Conservation (phyloP, 73 alveolate genomes). For the Paramecium biaurelia region DNA sequence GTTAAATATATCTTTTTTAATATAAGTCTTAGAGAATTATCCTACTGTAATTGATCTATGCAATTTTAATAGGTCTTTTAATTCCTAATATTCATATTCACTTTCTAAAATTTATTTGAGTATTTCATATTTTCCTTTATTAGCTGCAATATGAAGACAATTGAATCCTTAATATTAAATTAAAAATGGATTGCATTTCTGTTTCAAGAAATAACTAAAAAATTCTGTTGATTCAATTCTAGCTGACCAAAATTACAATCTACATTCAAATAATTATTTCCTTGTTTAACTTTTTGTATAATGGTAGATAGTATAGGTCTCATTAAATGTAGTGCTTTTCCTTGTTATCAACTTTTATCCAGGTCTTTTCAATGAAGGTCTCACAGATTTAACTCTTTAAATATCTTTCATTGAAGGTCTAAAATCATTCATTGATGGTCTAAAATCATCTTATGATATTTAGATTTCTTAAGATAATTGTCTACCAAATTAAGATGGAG, state of each 20-base stretch:
- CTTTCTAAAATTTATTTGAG: neutral
- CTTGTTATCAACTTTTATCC: neutral
- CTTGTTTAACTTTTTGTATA: neutral
- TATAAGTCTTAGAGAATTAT: neutral
- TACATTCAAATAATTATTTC: neutral
- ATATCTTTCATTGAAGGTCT: neutral
- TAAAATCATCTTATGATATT: neutral
- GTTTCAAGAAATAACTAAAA: neutral
- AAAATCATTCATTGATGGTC: neutral
- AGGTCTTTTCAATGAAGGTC: neutral
- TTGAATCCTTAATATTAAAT: neutral
- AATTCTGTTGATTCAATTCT: neutral
- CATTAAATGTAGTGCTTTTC: neutral
- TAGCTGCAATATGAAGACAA: slow-evolving; percentile 10
- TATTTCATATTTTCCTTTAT: slow-evolving; percentile 8
- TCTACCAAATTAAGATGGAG: slow-evolving; percentile 2
- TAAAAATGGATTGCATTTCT: slow-evolving; percentile 14
- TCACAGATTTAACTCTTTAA: neutral
- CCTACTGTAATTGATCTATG: neutral
- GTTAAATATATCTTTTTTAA: neutral
- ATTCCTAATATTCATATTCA: slow-evolving; percentile 31
- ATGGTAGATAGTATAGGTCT: neutral
- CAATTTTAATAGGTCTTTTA: neutral
- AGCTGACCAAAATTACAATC: slow-evolving; percentile 20
- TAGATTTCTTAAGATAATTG: neutral